Evolutionary conservation across 2,329 filamentous ascomycete genomes (phyloP).

Genomic region (Zopfia rhizophila): DNA sequence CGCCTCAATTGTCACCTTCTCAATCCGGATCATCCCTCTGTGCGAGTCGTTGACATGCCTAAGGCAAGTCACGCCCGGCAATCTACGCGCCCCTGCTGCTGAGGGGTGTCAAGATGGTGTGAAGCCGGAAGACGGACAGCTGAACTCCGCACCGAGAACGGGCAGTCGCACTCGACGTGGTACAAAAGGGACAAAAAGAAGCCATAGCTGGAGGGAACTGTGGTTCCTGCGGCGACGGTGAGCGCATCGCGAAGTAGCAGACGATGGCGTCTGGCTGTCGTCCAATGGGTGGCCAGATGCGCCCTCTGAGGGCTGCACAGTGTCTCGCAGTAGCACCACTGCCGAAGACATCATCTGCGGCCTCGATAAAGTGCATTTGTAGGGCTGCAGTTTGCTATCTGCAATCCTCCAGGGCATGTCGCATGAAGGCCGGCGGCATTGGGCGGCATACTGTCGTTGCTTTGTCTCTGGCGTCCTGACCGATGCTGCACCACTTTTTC

Average conservation of each 20-base stretch:
- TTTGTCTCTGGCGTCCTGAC: slow-evolving; percentile 14
- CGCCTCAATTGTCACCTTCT: slow-evolving; percentile 42
- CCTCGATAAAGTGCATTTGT: slow-evolving; percentile 19
- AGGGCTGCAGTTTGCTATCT: slow-evolving; percentile 36
- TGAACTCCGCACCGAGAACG: slow-evolving; percentile 32
- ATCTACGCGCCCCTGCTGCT: slow-evolving; percentile 32
- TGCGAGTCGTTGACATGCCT: slow-evolving; percentile 17
- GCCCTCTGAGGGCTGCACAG: slow-evolving; percentile 7
- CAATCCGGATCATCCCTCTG: slow-evolving; percentile 11
- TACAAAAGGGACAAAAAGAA: slow-evolving; percentile 2
- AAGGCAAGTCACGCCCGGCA: slow-evolving; percentile 27
- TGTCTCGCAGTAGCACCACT: slow-evolving; percentile 9
- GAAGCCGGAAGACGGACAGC: slow-evolving; percentile 37
- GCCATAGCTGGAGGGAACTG: slow-evolving; percentile 6
- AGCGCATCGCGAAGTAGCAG: neutral
- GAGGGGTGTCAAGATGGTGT: slow-evolving; percentile 23
- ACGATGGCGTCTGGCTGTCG: neutral
- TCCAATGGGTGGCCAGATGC: slow-evolving; percentile 5
- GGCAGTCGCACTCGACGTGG: slow-evolving; percentile 1
- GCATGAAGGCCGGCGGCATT: slow-evolving; percentile 5
- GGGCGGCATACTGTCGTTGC: slow-evolving; percentile 11
- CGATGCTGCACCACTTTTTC: slow-evolving; percentile 16
- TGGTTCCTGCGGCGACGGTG: slow-evolving; percentile 1
- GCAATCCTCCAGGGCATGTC: slow-evolving; percentile 19
- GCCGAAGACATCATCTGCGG: neutral